Base-by-base conservation (phyloP, 2,329 filamentous ascomycete species). In the Ophiostoma sp. region DNA sequence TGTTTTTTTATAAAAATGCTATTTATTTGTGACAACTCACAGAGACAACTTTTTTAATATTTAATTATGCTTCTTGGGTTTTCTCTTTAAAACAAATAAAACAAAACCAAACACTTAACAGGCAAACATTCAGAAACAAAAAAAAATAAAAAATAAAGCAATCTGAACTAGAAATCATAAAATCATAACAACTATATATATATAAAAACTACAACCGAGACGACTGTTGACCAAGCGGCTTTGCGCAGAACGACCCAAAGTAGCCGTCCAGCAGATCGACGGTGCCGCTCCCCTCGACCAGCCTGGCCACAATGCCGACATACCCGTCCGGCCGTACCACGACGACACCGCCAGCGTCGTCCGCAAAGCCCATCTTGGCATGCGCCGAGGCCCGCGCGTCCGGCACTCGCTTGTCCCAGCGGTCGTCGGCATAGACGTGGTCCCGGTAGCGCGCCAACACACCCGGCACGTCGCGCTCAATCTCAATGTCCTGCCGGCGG, bases 301-400 rank as follows among this genome's bases (percentile, higher is more conserved):
- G 81, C 75, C 84, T 84, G 13, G 91, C 86, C 4, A 93, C 90
- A 72, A 92, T 85, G 31, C 90, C 92, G 36, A 97, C 90, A 78
- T 97, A 95, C 8, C 93, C 93, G 78, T 97, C 93, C 0, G 94
- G 93, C 64, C 93, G 83, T 8, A 96, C 91, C 11, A 97, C 90
- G 1, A 96, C 89, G 1, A 97, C 86, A 70, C 90, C 93, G 13
- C 93, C 93, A 72, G 82, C 85, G 72, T 91, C 87, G 76, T 90
- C 83, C 73, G 90, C 86, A 35, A 97, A 78, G 0, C 94, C 94
- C 84, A 96, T 90, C 84, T 96, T 97, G 60, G 89, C 89, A 79
- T 97, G 94, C 5, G 92, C 92, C 2, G 91, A 84, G 5, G 90
- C 92, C 74, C 83, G 84, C 1, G 91, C 89, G 27, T 89, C 83